Evolutionary conservation across 2,329 filamentous ascomycete genomes (phyloP), one percentile per base, ranked within the genome.

Genomic region (Clathrospora elynae): DNA sequence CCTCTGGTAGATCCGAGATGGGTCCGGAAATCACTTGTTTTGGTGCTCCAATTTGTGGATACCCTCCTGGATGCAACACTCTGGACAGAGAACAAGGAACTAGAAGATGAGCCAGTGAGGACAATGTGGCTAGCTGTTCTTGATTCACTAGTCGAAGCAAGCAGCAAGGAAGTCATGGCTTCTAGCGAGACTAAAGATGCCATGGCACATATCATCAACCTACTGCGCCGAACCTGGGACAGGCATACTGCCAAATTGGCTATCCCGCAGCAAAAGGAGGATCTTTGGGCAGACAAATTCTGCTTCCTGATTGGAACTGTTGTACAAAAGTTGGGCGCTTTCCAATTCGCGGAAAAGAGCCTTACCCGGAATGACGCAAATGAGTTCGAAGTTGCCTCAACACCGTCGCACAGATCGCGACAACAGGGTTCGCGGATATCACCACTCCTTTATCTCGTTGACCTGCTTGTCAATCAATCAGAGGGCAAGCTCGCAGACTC

Each of bases 91-190:
- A 59, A 53, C 13, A 52, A 54, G 7, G 42, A 49, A n/a, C 64
- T 71, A 8, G 64, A 64, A 26, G 71, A 75, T 20, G 59, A 68
- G 22, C 69, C 78, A 3, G 73, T 86, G 6, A 78, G 84, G 7
- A 74, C 71, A 6, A 74, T 88, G 24, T 88, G 85, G 85, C 67
- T 73, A 18, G 75, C 79, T 1, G 73, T 90, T 9, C 75, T 88
- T 29, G 72, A 75, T 3, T 81, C 85, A 1, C 74, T 90, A 17
- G 79, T 83, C 2, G 79, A 80, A 34, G 87, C 87, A 25, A 85
- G 85, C 16, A 80, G 78, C 28, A 95, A 96, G 70, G 93, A 99
- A 69, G 86, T 99, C 57, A 95, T 92, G 59, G 85, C 91, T 5
- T 90, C 90, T 0, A 80, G 81, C 9, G 92, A 97, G 49, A 88